phyloP scores from a whole-genome alignment of 495 filamentous ascomycete species.

The Neurospora tetraspora region DNA sequence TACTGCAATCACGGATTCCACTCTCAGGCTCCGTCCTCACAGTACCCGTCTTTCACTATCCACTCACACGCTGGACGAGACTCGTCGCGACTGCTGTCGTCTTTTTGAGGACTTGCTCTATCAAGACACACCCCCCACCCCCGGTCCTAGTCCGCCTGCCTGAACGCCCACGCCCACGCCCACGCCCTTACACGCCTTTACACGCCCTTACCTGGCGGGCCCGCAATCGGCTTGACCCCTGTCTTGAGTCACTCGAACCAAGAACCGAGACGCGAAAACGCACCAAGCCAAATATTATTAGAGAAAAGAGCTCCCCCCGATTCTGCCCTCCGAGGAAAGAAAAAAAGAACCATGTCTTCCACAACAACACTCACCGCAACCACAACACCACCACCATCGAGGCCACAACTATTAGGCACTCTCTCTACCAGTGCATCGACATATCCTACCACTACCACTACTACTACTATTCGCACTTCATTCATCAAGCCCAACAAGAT shows the following conservation, averaged over 20 bases:
- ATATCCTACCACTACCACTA: constrained; percentile 5
- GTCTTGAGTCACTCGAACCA: constrained; percentile 22
- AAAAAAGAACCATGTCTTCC: constrained; percentile 14
- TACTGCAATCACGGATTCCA: neutral
- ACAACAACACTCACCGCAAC: constrained; percentile 11
- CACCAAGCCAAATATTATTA: constrained; percentile 13
- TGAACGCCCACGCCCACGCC: constrained; percentile 1
- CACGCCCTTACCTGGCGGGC: constrained; percentile 6
- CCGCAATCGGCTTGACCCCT: constrained; percentile 19
- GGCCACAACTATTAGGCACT: constrained; percentile 1
- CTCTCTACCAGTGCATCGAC: neutral
- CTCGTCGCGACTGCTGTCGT: neutral
- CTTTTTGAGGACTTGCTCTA: neutral
- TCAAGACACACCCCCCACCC: constrained; percentile 10
- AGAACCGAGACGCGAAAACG: constrained; percentile 15
- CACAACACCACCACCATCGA: constrained; percentile 7
- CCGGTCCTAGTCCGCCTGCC: neutral
- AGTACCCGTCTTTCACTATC: neutral
- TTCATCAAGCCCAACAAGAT: constrained; percentile 54
- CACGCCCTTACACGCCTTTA: constrained; percentile 2
- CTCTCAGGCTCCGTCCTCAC: neutral
- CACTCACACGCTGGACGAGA: neutral
- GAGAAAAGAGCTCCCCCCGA: constrained; percentile 2
- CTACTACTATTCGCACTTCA: constrained; percentile 9
- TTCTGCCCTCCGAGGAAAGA: constrained; percentile 9